These are phyloP conservation scores for Boletus tomentosulus DNA, from an alignment of 768 basidiomycete genomes.

Conservation along the genomic window DNA sequence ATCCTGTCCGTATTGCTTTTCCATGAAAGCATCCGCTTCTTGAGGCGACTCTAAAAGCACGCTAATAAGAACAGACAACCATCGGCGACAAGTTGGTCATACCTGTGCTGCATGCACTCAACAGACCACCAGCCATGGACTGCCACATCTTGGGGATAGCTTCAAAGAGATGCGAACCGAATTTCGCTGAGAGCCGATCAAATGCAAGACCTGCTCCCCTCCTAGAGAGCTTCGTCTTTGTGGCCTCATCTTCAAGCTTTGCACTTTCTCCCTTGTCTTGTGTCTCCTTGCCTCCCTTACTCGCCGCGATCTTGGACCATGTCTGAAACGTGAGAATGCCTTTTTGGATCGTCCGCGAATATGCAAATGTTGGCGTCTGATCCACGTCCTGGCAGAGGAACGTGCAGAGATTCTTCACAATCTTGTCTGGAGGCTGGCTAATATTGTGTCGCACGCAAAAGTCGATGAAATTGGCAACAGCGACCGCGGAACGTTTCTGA, in stretches of 20 bases:
- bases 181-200: constrained; percentile 66
- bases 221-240: constrained; percentile 67
- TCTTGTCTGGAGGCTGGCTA: constrained; percentile 87
- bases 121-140: constrained; percentile 77
- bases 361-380: constrained; percentile 85
- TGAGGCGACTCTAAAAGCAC: constrained; percentile 44
- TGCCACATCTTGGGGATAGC: constrained; percentile 95
- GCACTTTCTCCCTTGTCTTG: constrained; percentile 39
- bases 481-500: constrained; percentile 81
- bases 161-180: constrained; percentile 68
- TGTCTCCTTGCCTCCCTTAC: constrained; percentile 36
- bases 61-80: not conserved
- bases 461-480: constrained; percentile 84
- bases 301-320: constrained; percentile 34
- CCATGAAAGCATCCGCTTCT: constrained; percentile 61
- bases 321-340: constrained; percentile 77
- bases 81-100: constrained; percentile 17
- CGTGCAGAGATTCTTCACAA: constrained; percentile 94
- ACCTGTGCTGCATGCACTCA: constrained; percentile 68
- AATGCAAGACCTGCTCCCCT: constrained; percentile 87
- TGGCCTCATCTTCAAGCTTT: constrained; percentile 49
- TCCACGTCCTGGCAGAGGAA: constrained; percentile 92
- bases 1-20: constrained; percentile 77
- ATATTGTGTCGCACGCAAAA: constrained; percentile 75
- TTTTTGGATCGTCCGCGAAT: constrained; percentile 52